These are phyloP conservation scores for Raffaelea albimanens DNA, from an alignment of 2,329 filamentous ascomycete species.

Conservation along the genomic window DNA sequence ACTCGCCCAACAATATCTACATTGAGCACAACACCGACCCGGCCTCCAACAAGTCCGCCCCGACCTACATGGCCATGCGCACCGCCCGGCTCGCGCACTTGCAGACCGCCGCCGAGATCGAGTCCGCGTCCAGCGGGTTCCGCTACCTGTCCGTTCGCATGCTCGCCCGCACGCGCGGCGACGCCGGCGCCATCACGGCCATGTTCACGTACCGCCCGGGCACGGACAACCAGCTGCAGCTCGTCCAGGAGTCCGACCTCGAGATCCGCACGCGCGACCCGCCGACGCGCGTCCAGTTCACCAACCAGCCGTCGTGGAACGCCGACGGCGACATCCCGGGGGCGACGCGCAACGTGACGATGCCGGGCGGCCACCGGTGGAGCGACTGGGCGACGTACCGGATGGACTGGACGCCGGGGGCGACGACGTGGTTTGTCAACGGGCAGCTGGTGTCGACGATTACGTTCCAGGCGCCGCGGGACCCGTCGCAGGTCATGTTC, in stretches of 20 bases:
- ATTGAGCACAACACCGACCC: slow-evolving; percentile 25
- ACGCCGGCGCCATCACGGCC: slow-evolving; percentile 22
- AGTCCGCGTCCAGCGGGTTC: slow-evolving; percentile 18
- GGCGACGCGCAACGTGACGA: slow-evolving; percentile 28
- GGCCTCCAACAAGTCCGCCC: slow-evolving; percentile 6
- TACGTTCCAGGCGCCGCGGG: slow-evolving; percentile 36
- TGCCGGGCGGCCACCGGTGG: slow-evolving; percentile 28
- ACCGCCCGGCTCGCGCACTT: slow-evolving; percentile 13
- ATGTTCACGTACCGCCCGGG: slow-evolving; percentile 24
- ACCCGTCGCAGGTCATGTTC: slow-evolving; percentile 35
- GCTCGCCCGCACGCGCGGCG: slow-evolving; percentile 21
- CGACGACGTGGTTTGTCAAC: slow-evolving; percentile 40
- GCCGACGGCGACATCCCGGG: slow-evolving; percentile 28
- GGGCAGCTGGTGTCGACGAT: slow-evolving; percentile 32
- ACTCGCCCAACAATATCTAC: slow-evolving; percentile 31
- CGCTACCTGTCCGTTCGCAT: slow-evolving; percentile 23
- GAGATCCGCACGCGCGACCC: slow-evolving; percentile 31
- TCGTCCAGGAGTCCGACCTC: slow-evolving; percentile 26
- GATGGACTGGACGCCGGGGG: slow-evolving; percentile 39
- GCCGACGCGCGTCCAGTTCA: slow-evolving; percentile 30
- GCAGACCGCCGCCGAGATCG: slow-evolving; percentile 20
- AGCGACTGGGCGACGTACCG: slow-evolving; percentile 40
- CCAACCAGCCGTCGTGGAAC: slow-evolving; percentile 40
- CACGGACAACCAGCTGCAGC: slow-evolving; percentile 10
- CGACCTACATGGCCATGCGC: slow-evolving; percentile 13